These are phyloP conservation scores for Salicornia ramosissima DNA, from an alignment of 148 eudicot species.

Conservation along the genomic window DNA sequence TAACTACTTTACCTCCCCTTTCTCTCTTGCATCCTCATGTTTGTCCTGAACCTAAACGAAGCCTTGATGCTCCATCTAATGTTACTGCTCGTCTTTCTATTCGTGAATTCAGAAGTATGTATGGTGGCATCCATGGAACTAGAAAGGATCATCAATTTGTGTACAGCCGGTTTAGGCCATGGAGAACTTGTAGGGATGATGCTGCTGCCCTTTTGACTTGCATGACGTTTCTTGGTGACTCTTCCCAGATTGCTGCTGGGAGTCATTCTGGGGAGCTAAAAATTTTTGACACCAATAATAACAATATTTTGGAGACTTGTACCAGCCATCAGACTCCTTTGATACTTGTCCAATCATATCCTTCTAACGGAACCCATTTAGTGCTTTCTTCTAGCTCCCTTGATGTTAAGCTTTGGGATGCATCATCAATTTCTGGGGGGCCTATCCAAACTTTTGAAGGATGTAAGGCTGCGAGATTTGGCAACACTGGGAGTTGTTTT, in stretches of 20 bases:
- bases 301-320: constrained; percentile 65
- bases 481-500: constrained; percentile 59
- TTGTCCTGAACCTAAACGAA: constrained; percentile 84
- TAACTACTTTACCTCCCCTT: constrained; percentile 92
- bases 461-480: constrained; percentile 67
- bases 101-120: constrained; percentile 81
- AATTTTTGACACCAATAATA: constrained; percentile 70
- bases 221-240: constrained; percentile 78
- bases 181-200: constrained; percentile 89
- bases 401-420: constrained; percentile 93
- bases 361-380: constrained; percentile 52
- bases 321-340: constrained; percentile 62
- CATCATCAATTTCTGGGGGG: constrained; percentile 69
- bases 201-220: constrained; percentile 66
- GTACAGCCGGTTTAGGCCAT: constrained; percentile 85
- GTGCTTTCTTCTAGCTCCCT: constrained; percentile 75
- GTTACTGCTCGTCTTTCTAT: constrained; percentile 82
- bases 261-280: constrained; percentile 89
- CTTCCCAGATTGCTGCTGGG: constrained; percentile 83
- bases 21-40: constrained; percentile 92
- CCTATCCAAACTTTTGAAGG: constrained; percentile 82
- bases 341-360: constrained; percentile 57
- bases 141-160: constrained; percentile 93
- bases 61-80: constrained; percentile 90
- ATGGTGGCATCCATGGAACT: constrained; percentile 80